phyloP scores from a whole-genome alignment of 495 filamentous ascomycete genomes.

The Daldinia concentrica region DNA sequence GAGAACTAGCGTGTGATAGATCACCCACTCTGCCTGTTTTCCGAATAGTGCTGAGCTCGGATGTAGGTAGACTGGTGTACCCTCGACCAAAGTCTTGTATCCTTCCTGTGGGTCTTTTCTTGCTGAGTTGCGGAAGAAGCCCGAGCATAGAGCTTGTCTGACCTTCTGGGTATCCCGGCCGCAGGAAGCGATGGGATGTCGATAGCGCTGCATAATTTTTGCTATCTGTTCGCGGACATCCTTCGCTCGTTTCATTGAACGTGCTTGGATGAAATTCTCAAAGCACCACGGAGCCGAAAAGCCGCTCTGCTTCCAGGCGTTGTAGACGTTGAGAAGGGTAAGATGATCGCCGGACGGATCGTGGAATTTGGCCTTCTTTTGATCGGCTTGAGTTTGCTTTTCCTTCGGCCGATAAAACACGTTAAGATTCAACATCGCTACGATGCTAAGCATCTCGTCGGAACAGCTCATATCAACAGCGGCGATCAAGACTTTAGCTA shows the following conservation, averaged over 20 bases:
- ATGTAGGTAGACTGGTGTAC: conserved; percentile 94
- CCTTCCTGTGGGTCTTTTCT: conserved; percentile 96
- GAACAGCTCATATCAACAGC: conserved; percentile 88
- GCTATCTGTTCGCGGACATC: conserved; percentile 93
- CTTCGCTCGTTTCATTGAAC: conserved; percentile 84
- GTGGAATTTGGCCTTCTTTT: conserved; percentile 97
- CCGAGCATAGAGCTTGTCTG: conserved; percentile 88
- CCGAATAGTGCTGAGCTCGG: conserved; percentile 91
- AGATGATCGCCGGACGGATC: conserved; percentile 94
- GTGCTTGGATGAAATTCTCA: conserved; percentile 97
- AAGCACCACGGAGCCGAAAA: conserved; percentile 92
- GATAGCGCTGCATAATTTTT: conserved; percentile 90
- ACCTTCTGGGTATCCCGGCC: conserved; percentile 87
- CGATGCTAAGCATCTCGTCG: conserved; percentile 93
- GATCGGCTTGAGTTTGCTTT: conserved; percentile 93
- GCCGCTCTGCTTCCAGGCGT: conserved; percentile 85
- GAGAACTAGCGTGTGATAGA: conserved; percentile 87
- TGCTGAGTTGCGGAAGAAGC: conserved; percentile 95
- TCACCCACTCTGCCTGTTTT: conserved; percentile 94
- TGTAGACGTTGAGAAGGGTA: conserved; percentile 96
- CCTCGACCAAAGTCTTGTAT: conserved; percentile 95
- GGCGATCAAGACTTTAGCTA: conserved; percentile 89
- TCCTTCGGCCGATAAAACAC: conserved; percentile 97
- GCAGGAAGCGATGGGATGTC: conserved; percentile 80
- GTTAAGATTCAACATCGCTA: conserved; percentile 89